Percentiles rank a stretch among this genome's conserved stretches.
These are phyloP conservation scores for Backusella mclennaniae DNA, from an alignment of 192 early-diverging fungal species.

Conservation along the genomic window DNA sequence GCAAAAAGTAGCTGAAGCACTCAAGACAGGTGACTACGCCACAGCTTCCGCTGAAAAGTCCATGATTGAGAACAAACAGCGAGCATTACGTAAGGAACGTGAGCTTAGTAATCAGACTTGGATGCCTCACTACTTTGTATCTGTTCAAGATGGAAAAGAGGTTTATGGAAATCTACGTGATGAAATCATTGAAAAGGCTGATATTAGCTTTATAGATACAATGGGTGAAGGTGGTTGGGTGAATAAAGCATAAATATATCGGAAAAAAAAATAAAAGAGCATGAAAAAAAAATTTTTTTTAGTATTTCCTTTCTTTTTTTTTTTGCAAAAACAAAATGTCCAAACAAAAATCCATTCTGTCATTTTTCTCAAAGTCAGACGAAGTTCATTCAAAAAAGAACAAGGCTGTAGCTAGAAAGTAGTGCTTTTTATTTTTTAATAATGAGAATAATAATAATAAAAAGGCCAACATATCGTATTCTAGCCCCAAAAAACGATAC, in stretches of 20 bases:
- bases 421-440: neutral
- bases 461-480: neutral
- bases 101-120: conserved; percentile 52
- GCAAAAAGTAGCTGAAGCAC: conserved; percentile 65
- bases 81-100: conserved; percentile 59
- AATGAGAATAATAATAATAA: neutral
- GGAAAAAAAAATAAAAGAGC: neutral
- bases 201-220: conserved; percentile 34
- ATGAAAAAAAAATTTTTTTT: neutral
- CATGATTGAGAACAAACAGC: conserved; percentile 67
- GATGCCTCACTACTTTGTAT: conserved; percentile 49
- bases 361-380: neutral
- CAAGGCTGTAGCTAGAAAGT: neutral
- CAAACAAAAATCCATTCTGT: neutral
- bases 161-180: conserved; percentile 30
- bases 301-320: neutral
- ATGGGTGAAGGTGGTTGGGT: conserved; percentile 29
- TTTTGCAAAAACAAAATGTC: neutral
- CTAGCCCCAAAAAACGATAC: neutral
- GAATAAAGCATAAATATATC: neutral
- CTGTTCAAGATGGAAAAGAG: conserved; percentile 38
- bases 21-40: conserved; percentile 64
- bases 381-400: neutral
- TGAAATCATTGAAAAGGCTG: conserved; percentile 28
- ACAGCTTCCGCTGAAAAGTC: conserved; percentile 69